These are phyloP conservation scores for Cryptosporidium parvum DNA, from an alignment of 169 alveolate species.

Conservation along the genomic window DNA sequence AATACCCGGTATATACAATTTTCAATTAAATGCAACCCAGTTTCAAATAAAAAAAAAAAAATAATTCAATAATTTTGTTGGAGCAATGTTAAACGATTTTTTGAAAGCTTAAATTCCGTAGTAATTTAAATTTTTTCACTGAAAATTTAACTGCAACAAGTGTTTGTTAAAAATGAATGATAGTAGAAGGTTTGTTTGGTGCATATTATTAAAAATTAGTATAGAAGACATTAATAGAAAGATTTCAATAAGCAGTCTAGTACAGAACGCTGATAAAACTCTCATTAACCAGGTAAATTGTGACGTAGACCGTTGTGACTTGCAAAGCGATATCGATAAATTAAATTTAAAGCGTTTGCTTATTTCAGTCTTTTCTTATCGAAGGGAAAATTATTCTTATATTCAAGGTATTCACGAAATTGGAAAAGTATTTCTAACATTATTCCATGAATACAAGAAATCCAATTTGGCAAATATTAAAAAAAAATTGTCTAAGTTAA, in stretches of 20 bases:
- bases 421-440: conserved; percentile 36
- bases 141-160: neutral
- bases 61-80: neutral
- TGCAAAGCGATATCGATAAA: neutral
- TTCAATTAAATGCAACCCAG: neutral
- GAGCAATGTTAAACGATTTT: neutral
- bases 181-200: conserved; percentile 36
- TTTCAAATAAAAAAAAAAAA: neutral
- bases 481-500: neutral
- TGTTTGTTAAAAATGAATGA: neutral
- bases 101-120: neutral
- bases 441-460: conserved; percentile 3
- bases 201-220: conserved; percentile 25
- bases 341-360: conserved; percentile 17
- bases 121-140: neutral
- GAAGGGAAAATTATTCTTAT: conserved; percentile 23
- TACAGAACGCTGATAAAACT: conserved; percentile 22
- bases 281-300: conserved; percentile 46
- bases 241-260: neutral
- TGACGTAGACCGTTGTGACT: conserved; percentile 56
- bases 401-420: conserved; percentile 70
- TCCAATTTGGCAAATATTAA: neutral
- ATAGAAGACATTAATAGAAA: conserved; percentile 15
- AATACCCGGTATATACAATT: neutral
- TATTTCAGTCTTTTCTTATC: conserved; percentile 28